Conservation (phyloP, 345 rosid genomes). For the Citrus maxima region DNA sequence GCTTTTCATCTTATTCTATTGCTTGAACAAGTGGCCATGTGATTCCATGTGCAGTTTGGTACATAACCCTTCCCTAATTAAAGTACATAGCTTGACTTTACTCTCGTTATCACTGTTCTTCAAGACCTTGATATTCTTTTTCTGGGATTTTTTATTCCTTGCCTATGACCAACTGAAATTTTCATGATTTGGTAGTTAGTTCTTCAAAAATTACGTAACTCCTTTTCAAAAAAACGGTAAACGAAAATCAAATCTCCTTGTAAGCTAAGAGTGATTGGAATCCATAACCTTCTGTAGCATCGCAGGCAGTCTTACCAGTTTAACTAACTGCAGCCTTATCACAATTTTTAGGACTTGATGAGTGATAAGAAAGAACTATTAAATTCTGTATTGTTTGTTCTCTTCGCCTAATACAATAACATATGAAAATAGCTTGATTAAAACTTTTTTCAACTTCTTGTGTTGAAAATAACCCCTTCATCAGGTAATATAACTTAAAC, state of each 20-base stretch:
- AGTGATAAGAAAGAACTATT: neutral
- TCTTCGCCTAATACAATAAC: neutral
- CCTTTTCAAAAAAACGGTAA: neutral
- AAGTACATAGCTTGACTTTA: conserved; percentile 4
- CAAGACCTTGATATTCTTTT: conserved; percentile 7
- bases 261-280: neutral
- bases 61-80: neutral
- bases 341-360: neutral
- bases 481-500: neutral
- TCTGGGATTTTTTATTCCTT: neutral
- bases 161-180: conserved; percentile 2
- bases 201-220: neutral
- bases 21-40: conserved; percentile 32
- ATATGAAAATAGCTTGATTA: neutral
- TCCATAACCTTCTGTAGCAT: neutral
- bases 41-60: conserved; percentile 34
- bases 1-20: conserved; percentile 16
- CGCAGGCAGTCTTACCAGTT: neutral
- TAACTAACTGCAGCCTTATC: neutral
- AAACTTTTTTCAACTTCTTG: neutral
- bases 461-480: neutral
- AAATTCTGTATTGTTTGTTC: neutral
- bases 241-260: neutral
- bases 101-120: conserved; percentile 11
- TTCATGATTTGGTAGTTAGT: conserved; percentile 16